A percentile compares a stretch with the other conserved stretches of the same genome.
These are phyloP conservation scores for Sordariomycetes sp. DNA, from an alignment of 2,329 filamentous ascomycete species.

Conservation along the genomic window DNA sequence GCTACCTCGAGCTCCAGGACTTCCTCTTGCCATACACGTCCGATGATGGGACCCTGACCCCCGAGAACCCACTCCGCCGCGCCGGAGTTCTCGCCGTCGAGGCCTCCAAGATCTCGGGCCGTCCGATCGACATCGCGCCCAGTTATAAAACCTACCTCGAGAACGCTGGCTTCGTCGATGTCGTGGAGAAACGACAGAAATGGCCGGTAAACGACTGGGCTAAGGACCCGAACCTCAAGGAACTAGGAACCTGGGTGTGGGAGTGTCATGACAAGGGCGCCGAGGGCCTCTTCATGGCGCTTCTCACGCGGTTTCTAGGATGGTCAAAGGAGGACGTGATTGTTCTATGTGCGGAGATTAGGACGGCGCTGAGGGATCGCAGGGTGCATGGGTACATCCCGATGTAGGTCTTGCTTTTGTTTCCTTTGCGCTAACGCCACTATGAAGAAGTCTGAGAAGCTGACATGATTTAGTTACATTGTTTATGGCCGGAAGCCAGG, in stretches of 20 bases:
- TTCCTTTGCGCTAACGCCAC: neutral
- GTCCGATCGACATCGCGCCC: conserved; percentile 13
- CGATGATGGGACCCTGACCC: conserved; percentile 15
- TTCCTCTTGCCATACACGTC: conserved; percentile 22
- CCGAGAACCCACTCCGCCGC: conserved; percentile 11
- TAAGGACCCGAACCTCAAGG: conserved; percentile 27
- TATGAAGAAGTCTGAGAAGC: neutral
- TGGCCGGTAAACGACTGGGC: conserved; percentile 30
- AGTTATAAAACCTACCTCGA: conserved; percentile 10
- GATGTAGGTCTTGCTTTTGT: conserved; percentile 15
- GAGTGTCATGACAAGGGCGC: conserved; percentile 19
- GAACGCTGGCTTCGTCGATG: conserved; percentile 13
- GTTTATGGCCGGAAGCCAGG: neutral
- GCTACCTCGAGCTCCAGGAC: conserved; percentile 20
- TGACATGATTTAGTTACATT: neutral
- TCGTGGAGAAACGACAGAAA: conserved; percentile 12
- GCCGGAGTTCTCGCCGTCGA: conserved; percentile 15
- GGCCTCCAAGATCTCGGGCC: conserved; percentile 14
- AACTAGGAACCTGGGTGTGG: conserved; percentile 24
- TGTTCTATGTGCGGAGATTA: conserved; percentile 17
- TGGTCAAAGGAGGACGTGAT: conserved; percentile 19
- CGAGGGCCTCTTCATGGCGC: conserved; percentile 20
- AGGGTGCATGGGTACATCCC: conserved; percentile 23
- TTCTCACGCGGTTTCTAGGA: conserved; percentile 21
- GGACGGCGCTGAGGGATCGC: conserved; percentile 18